Base-by-base conservation (phyloP, 805 yeast species). In the Barnettozyma wickerhamii region DNA sequence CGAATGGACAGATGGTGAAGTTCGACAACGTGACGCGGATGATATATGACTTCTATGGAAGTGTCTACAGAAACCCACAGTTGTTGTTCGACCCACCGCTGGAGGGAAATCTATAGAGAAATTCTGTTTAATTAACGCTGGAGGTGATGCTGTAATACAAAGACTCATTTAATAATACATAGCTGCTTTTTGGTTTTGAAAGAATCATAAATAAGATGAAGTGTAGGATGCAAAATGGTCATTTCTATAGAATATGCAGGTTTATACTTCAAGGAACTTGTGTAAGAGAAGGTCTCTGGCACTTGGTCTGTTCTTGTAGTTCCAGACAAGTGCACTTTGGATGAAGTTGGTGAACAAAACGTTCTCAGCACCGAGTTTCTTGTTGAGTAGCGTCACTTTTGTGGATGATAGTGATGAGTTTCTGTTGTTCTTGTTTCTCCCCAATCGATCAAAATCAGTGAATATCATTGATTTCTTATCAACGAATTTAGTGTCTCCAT, bases 251-350 rank as follows among this genome's bases (percentile, higher is more conserved):
- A n/a, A n/a, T 23, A 23, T 9, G 12, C 12, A 23, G 19, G 12
- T n/a, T 19, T 18, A 21, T 2, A 18, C 23, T 32, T 30, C 14
- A 2, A 52, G 27, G 50, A 83, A 86, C 35, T 66, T 65, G 56
- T 82, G 90, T 30, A 66, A 68, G 35, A 81, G 58, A 29, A 86
- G 62, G 7, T 56, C 59, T 10, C 58, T 51, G 0, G 88, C 80
- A 15, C 65, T 63, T 0, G 84, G 79, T 41, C 95, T 66, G 20
- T 64, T 60, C 2, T 52, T 49, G 0, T 86, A 85, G 43, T 77
- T 73, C 62, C 72, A 68, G 4, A 51, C 52, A 33, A 69, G 53
- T 37, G 63, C 61, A 17, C 46, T 45, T 14, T 49, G 48, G 6
- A 65, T 35, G 35, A 65, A 58, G 2, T 48, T 51, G 3, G 54